A percentile compares a stretch with the other conserved stretches of the same genome.
Evolutionary conservation across 108 stramenopile genomes (phyloP).

Genomic region (Cylindrotheca closterium): DNA sequence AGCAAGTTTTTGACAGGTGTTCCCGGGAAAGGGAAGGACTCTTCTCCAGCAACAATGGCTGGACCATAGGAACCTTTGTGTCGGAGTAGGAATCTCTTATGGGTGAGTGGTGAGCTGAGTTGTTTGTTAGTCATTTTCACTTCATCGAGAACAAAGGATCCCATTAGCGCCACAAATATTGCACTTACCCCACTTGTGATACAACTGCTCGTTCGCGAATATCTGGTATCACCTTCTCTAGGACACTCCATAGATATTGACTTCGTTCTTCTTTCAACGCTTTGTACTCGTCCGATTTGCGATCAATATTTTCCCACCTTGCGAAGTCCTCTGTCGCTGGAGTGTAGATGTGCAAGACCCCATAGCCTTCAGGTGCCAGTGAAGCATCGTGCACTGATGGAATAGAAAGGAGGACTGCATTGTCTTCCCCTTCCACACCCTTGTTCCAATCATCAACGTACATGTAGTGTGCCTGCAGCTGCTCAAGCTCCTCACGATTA

Average conservation of each 20-base stretch:
- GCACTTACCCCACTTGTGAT: conserved; percentile 54
- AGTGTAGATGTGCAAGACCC: conserved; percentile 83
- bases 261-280: conserved; percentile 82
- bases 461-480: conserved; percentile 83
- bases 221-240: conserved; percentile 85
- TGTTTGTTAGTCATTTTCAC: not conserved
- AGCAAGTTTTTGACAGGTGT: conserved; percentile 63
- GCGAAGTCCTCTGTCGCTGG: conserved; percentile 80
- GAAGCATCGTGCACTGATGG: conserved; percentile 84
- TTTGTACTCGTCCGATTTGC: conserved; percentile 72
- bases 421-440: conserved; percentile 79
- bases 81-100: conserved; percentile 79
- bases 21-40: conserved; percentile 69
- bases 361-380: conserved; percentile 82
- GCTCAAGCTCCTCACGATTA: conserved; percentile 50
- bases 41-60: conserved; percentile 77
- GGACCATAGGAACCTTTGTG: conserved; percentile 85
- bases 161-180: not conserved
- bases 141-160: not conserved
- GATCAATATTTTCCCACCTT: conserved; percentile 73
- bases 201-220: conserved; percentile 49
- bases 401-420: conserved; percentile 81
- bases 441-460: conserved; percentile 76
- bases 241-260: conserved; percentile 74
- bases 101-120: conserved; percentile 70